Percentiles rank a stretch among this genome's conserved stretches.
phyloP scores from a whole-genome alignment of 169 alveolate genomes.

The Cryptosporidium ubiquitum region DNA sequence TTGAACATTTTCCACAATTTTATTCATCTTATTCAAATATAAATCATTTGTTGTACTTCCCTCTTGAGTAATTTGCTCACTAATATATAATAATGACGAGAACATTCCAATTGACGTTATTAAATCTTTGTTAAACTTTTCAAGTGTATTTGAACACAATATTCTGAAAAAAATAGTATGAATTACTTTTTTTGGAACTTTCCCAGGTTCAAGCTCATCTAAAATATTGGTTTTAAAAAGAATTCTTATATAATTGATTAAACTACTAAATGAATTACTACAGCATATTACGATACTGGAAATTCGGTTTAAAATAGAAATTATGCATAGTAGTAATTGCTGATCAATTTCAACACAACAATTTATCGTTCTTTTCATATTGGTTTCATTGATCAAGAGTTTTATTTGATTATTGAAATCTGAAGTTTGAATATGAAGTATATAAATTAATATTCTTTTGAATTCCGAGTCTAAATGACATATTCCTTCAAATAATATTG shows the following conservation, averaged over 20 bases:
- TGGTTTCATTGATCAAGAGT: background rate
- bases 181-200: background rate
- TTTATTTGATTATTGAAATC: background rate
- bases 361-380: background rate
- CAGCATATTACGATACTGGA: background rate
- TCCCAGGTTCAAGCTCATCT: background rate
- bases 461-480: background rate
- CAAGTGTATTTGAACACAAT: background rate
- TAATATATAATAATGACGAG: constrained; percentile 3
- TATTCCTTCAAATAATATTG: background rate
- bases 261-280: background rate
- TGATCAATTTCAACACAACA: constrained; percentile 12
- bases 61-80: background rate
- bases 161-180: background rate
- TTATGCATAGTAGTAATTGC: background rate
- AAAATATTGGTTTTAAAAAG: background rate
- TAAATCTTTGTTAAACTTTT: constrained; percentile 4
- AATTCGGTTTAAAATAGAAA: background rate
- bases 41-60: background rate
- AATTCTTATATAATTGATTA: background rate
- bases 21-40: background rate
- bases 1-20: background rate
- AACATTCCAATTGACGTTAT: constrained; percentile 25
- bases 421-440: background rate
- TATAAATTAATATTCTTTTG: background rate